Conservation (phyloP, 805 yeast species). For the Saccharomycopsis selenospora region DNA sequence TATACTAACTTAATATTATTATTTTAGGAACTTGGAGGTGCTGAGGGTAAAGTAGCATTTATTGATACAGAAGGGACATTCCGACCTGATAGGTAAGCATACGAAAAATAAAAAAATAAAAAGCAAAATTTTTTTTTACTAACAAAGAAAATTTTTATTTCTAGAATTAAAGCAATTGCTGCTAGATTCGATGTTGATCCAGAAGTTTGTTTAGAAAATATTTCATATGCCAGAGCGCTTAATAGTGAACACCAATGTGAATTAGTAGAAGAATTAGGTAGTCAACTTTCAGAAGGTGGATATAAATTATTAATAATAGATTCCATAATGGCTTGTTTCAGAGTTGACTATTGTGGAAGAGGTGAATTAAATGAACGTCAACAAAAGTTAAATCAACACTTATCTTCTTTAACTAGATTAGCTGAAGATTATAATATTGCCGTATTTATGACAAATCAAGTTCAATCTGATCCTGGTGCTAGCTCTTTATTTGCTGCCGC, state of each 20-base stretch:
- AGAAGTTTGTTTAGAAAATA: conserved; percentile 60
- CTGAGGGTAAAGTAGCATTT: conserved; percentile 73
- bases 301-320: conserved; percentile 56
- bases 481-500: conserved; percentile 71
- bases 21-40: conserved; percentile 47
- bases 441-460: conserved; percentile 68
- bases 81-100: conserved; percentile 53
- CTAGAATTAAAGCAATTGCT: conserved; percentile 53
- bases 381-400: conserved; percentile 56
- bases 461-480: conserved; percentile 81
- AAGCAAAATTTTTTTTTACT: not conserved
- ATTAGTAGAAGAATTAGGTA: conserved; percentile 58
- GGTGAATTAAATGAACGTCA: conserved; percentile 75
- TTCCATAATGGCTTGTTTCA: conserved; percentile 71
- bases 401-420: conserved; percentile 45
- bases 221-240: conserved; percentile 68
- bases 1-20: not conserved
- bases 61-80: conserved; percentile 84
- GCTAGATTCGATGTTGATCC: conserved; percentile 62
- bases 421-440: conserved; percentile 78
- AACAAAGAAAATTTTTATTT: not conserved
- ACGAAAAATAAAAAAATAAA: too few species aligned
- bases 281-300: conserved; percentile 58
- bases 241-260: conserved; percentile 78
- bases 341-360: conserved; percentile 74